These are phyloP conservation scores for Esteya vermicola DNA, from an alignment of 2,329 filamentous ascomycete species.

Conservation along the genomic window DNA sequence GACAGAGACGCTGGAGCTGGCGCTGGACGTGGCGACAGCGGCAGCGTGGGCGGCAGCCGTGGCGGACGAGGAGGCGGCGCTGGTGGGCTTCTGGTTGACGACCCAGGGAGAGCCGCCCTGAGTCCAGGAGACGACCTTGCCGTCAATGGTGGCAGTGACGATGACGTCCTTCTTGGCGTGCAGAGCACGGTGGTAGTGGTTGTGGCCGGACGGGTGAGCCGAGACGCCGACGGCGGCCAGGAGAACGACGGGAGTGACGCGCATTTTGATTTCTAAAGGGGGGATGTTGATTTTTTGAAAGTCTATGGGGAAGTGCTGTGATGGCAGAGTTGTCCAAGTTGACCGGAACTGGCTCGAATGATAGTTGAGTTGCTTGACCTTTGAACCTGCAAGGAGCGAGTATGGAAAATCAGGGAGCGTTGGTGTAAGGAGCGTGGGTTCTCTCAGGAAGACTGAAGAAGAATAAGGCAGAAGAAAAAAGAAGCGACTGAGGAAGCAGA, in stretches of 20 bases:
- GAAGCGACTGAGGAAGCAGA: neutral
- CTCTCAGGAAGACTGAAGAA: neutral
- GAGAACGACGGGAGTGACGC: conserved; percentile 15
- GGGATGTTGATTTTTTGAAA: no score
- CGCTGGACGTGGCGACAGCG: neutral
- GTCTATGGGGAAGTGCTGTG: no score
- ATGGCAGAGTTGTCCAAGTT: conserved; percentile 9
- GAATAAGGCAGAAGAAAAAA: neutral
- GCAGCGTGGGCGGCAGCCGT: neutral
- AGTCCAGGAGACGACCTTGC: conserved; percentile 15
- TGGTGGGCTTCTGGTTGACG: conserved; percentile 13
- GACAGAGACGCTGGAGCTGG: conserved; percentile 1
- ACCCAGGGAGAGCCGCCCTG: conserved; percentile 14
- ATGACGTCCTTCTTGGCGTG: conserved; percentile 13
- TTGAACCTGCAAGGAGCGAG: conserved; percentile 6
- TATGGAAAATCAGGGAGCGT: conserved; percentile 1
- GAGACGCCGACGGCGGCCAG: conserved; percentile 18
- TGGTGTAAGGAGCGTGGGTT: conserved; percentile 2
- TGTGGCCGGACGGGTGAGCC: conserved; percentile 22
- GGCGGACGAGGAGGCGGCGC: conserved; percentile 6
- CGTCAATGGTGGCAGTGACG: conserved; percentile 14
- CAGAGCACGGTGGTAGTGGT: conserved; percentile 18
- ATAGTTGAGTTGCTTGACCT: neutral
- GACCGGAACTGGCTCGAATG: conserved; percentile 8
- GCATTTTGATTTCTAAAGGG: conserved; percentile 11